These are phyloP conservation scores for Chlorella sp. DNA, from an alignment of 139 green algal genomes.

Conservation along the genomic window DNA sequence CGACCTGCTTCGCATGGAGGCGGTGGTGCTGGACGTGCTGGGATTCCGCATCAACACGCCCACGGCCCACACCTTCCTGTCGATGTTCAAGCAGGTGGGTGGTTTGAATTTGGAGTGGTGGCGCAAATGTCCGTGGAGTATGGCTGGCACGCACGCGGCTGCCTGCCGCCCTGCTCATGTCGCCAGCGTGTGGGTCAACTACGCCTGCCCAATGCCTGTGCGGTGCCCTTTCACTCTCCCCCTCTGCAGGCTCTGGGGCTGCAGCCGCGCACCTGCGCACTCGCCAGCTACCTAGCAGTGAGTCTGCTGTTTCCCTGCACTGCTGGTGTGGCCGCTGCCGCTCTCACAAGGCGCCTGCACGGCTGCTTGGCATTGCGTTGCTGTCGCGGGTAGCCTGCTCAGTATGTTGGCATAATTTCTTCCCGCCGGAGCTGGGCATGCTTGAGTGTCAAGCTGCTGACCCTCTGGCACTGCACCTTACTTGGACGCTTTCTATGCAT, in stretches of 20 bases:
- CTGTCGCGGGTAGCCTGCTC: not conserved
- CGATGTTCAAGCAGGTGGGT: constrained; percentile 43
- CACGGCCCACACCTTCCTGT: constrained; percentile 59
- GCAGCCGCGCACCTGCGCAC: constrained; percentile 23
- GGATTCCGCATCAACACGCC: constrained; percentile 49
- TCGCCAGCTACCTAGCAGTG: constrained; percentile 57
- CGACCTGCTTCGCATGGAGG: constrained; percentile 65
- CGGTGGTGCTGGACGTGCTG: constrained; percentile 56
- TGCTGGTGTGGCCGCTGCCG: constrained; percentile 43
- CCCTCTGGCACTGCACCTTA: no score
- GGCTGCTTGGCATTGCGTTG: not conserved
- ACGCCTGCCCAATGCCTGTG: no score
- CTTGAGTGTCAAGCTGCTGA: no score
- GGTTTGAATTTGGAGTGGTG: no score
- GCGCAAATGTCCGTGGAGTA: no score
- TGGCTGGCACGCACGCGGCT: no score
- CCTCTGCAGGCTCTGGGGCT: constrained; percentile 12
- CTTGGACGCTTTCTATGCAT: no score
- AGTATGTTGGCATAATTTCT: no score
- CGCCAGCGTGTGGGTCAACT: no score
- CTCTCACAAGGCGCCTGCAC: constrained; percentile 13
- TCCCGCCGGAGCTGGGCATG: not conserved
- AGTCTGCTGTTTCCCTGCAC: constrained; percentile 30
- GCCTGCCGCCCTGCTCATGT: no score
- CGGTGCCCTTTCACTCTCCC: no score